phyloP scores from a whole-genome alignment of 1,284 basidiomycete species.

The Moesziomyces sp. region DNA sequence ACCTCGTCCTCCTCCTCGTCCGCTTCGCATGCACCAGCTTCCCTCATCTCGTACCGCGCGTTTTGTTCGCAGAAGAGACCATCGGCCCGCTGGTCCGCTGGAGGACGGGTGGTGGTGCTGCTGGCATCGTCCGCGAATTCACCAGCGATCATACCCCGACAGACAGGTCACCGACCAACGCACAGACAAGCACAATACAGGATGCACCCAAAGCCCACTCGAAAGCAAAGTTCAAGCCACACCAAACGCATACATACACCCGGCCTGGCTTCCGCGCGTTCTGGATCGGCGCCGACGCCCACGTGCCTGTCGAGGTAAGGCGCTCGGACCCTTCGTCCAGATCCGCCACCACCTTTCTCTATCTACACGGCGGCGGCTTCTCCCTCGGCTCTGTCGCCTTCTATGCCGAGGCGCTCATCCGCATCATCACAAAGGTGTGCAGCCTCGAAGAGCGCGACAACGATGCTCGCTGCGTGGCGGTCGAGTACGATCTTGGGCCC shows the following conservation, averaged over 20 bases:
- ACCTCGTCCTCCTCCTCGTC: slow-evolving; percentile 56
- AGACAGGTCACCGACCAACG: not conserved
- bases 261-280: slow-evolving; percentile 57
- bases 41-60: slow-evolving; percentile 62
- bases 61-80: slow-evolving; percentile 65
- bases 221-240: slow-evolving; percentile 5
- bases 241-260: slow-evolving; percentile 4
- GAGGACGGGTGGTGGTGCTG: slow-evolving; percentile 62
- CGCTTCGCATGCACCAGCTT: slow-evolving; percentile 62
- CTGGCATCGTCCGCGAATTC: slow-evolving; percentile 52
- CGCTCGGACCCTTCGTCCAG: slow-evolving; percentile 36
- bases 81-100: slow-evolving; percentile 63
- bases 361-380: slow-evolving; percentile 67
- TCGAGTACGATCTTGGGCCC: slow-evolving; percentile 64
- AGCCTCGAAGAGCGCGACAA: slow-evolving; percentile 36
- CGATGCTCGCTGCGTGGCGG: slow-evolving; percentile 58
- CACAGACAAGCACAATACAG: slow-evolving; percentile 1
- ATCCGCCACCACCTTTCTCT: slow-evolving; percentile 57
- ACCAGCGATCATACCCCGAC: slow-evolving; percentile 15
- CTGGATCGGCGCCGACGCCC: slow-evolving; percentile 58
- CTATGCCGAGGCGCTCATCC: slow-evolving; percentile 65
- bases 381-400: slow-evolving; percentile 65
- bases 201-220: slow-evolving; percentile 2
- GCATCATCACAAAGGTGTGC: slow-evolving; percentile 60
- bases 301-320: slow-evolving; percentile 31